Evolutionary conservation across 768 basidiomycete genomes (phyloP).

Genomic region (Macrolepiota fuliginosa): DNA sequence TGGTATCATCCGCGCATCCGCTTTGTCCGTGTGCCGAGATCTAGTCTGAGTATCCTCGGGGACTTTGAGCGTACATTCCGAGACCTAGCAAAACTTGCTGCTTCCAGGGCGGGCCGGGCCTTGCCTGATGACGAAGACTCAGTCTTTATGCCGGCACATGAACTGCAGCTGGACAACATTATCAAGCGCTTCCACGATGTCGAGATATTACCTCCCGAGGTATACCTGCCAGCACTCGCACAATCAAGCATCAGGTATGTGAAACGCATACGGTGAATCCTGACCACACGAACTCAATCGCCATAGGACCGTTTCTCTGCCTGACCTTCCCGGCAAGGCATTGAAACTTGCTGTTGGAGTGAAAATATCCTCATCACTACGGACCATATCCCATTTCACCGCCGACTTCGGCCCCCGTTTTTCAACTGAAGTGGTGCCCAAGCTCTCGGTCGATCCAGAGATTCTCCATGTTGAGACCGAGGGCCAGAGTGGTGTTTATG

Average conservation of each 20-base stretch:
- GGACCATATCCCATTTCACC: conserved; percentile 60
- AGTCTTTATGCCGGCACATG: conserved; percentile 50
- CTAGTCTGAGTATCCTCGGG: conserved; percentile 38
- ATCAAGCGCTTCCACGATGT: conserved; percentile 39
- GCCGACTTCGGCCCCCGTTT: conserved; percentile 58
- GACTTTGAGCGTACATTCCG: conserved; percentile 36
- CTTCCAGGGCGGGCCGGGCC: conserved; percentile 26
- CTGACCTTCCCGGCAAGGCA: conserved; percentile 42
- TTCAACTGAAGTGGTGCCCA: conserved; percentile 46
- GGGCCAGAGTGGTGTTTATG: conserved; percentile 46
- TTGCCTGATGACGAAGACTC: conserved; percentile 25
- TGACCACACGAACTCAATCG: not conserved
- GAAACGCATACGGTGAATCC: not conserved
- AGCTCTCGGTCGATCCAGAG: conserved; percentile 38
- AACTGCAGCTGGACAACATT: conserved; percentile 48
- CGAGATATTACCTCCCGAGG: conserved; percentile 37
- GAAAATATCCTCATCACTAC: conserved; percentile 53
- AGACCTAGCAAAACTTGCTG: conserved; percentile 29
- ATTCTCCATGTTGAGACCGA: conserved; percentile 48
- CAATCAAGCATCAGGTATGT: conserved; percentile 55
- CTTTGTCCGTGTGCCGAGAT: conserved; percentile 41
- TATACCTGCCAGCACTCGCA: conserved; percentile 39
- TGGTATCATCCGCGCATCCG: conserved; percentile 54
- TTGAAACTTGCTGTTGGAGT: conserved; percentile 54
- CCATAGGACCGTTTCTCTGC: conserved; percentile 44